phyloP scores from a whole-genome alignment of 805 yeast species.

The Wickerhamomyces ciferrii region DNA sequence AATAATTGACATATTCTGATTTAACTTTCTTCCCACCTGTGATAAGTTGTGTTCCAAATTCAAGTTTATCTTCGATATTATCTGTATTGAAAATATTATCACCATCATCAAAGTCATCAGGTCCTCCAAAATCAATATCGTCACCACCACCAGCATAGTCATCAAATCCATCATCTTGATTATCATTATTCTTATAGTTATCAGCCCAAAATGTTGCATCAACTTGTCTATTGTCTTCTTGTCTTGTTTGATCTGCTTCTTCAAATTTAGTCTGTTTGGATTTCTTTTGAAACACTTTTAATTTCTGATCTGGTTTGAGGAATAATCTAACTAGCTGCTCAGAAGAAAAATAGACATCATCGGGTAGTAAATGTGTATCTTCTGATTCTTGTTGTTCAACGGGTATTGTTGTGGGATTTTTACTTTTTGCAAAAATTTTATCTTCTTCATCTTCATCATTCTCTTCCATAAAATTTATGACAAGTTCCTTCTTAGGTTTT shows the following conservation, averaged over 20 bases:
- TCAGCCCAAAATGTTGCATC: constrained; percentile 75
- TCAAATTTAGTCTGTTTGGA: constrained; percentile 1
- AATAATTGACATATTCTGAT: constrained; percentile 48
- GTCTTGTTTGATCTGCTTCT: constrained; percentile 1
- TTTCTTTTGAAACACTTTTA: constrained; percentile 26
- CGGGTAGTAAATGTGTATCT: constrained; percentile 54
- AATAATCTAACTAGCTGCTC: constrained; percentile 62
- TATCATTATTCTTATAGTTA: constrained; percentile 42
- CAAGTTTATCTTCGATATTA: constrained; percentile 11
- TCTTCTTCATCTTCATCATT: constrained; percentile 32
- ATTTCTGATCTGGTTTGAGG: constrained; percentile 53
- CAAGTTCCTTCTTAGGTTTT: constrained; percentile 26
- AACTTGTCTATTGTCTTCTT: constrained; percentile 30
- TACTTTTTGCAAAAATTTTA: constrained; percentile 34
- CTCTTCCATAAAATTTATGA: constrained; percentile 37
- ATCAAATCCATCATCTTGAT: constrained; percentile 27
- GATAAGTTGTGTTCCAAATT: constrained; percentile 22
- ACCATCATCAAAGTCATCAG: constrained; percentile 28
- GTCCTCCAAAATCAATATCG: constrained; percentile 32
- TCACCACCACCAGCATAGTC: constrained; percentile 25
- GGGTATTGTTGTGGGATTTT: constrained; percentile 32
- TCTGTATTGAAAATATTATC: constrained; percentile 20
- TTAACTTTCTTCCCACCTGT: constrained; percentile 24
- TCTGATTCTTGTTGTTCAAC: constrained; percentile 34
- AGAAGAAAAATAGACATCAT: constrained; percentile 69